Percentiles rank a stretch among this genome's conserved stretches.
Conservation (phyloP, 2,329 filamentous ascomycete species). For the Pseudogymnoascus sp. region DNA sequence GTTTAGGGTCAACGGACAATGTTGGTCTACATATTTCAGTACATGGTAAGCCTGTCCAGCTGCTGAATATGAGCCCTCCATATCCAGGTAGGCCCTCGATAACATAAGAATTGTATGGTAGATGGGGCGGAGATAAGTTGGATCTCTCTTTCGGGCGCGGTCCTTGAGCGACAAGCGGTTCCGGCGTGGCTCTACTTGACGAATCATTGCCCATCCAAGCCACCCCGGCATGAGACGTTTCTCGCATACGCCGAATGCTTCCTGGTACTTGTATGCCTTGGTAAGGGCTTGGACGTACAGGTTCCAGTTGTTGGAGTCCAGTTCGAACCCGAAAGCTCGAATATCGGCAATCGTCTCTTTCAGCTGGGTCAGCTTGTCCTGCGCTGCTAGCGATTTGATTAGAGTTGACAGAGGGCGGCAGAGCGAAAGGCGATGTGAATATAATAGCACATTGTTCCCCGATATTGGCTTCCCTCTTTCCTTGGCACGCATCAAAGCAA, state of each 20-base stretch:
- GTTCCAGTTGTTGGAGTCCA: constrained; percentile 79
- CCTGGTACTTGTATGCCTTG: constrained; percentile 47
- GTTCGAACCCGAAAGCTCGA: constrained; percentile 56
- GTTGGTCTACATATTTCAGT: constrained; percentile 22
- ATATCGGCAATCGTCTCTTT: constrained; percentile 44
- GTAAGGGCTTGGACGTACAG: constrained; percentile 63
- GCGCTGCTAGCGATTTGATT: constrained; percentile 43
- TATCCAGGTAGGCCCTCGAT: constrained; percentile 22
- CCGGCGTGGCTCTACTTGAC: constrained; percentile 19
- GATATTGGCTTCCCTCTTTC: constrained; percentile 32
- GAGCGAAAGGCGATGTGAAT: constrained; percentile 34
- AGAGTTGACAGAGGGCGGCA: constrained; percentile 38
- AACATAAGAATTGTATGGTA: constrained; percentile 26
- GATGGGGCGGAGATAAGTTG: constrained; percentile 24
- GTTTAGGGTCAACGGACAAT: constrained; percentile 25
- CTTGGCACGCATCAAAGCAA: constrained; percentile 48
- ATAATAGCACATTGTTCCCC: constrained; percentile 17
- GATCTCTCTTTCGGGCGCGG: constrained; percentile 19
- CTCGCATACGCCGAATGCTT: constrained; percentile 72
- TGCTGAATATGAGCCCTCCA: constrained; percentile 24
- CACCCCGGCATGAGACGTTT: constrained; percentile 69
- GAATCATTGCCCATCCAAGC: constrained; percentile 56
- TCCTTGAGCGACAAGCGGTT: constrained; percentile 23
- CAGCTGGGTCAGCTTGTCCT: constrained; percentile 46
- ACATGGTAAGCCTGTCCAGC: constrained; percentile 17